Evolutionary conservation across 1,284 basidiomycete species (phyloP).

Genomic region (Agroathelia rolfsii): DNA sequence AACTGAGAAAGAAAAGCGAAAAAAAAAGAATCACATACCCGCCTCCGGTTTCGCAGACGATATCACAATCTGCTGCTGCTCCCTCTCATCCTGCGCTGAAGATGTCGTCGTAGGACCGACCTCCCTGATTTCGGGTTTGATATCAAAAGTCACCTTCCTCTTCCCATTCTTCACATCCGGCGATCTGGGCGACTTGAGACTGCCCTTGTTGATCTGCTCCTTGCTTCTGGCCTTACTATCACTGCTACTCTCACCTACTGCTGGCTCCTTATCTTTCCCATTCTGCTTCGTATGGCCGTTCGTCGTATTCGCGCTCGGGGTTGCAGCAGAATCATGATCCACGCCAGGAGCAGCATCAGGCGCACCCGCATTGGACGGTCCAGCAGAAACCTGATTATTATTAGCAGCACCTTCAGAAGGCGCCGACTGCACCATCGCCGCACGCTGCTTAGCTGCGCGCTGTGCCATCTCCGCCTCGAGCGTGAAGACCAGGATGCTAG

Average conservation of each 20-base stretch:
- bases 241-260: neutral
- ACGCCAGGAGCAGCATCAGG: neutral
- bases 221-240: constrained; percentile 8
- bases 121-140: constrained; percentile 43
- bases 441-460: constrained; percentile 3
- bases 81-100: constrained; percentile 24
- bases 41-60: constrained; percentile 25
- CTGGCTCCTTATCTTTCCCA: neutral
- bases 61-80: constrained; percentile 10
- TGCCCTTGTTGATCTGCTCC: constrained; percentile 11
- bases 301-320: constrained; percentile 15
- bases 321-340: constrained; percentile 8
- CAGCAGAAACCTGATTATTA: neutral
- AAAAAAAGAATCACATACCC: constrained; percentile 21
- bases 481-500: constrained; percentile 55
- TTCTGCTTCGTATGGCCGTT: constrained; percentile 4
- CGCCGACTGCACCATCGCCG: neutral
- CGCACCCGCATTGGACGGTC: constrained; percentile 10
- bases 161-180: constrained; percentile 35
- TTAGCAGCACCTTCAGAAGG: neutral
- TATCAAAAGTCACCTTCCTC: constrained; percentile 66
- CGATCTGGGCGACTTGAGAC: constrained; percentile 9
- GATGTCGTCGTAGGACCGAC: constrained; percentile 21
- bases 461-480: constrained; percentile 49
- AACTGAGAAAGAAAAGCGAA: too few relatives aligned